Base-by-base conservation (phyloP, 441 rosid species). In the Populus trichocarpa region DNA sequence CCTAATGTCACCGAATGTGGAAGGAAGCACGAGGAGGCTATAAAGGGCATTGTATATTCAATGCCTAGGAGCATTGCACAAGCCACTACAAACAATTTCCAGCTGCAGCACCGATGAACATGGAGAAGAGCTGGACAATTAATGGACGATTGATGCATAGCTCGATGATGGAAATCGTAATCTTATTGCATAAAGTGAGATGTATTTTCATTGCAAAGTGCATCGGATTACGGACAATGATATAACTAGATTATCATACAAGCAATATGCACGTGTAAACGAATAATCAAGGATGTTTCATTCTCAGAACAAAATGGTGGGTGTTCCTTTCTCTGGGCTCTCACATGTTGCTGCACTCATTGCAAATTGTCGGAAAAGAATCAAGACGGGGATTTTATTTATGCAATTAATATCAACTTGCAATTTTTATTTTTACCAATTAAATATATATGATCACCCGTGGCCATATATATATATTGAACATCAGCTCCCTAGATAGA, bases 391-490 rank as follows among this genome's bases (percentile, higher is more conserved):
- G 57, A 46, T 46, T 46, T 46, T 46, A 46, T 46, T 1, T 5
- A 46, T 46, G 57, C 57, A 70, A 70, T 70, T 40, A 40, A 22
- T 70, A 40, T 20, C 73, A 50, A 72, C 36, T 72, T 50, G 75
- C 63, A 23, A 16, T 28, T 28, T 18, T 25, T 26, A 26, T 40
- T 38, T 3, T 71, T 71, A 16, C 28, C 25, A 1, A 18, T 8
- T 11, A 32, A 71, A 23, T 57, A 9, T 38, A 23, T 30, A 9
- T 38, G 5, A 28, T 26, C 26, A 26, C 73, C 5, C 50, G 5
- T 40, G 50, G 22, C 74, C 57, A 50, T 14, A 33, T 33, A 32
- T 1, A 33, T 33, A 33, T 33, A 14, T 71, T 22, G 18, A 71
- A 71, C 65, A 50, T 14, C 57, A 71, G 74, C 73, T 53, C 40